phyloP scores from a whole-genome alignment of 371 early-diverging fungal genomes.

The Rhizopus sp. region DNA sequence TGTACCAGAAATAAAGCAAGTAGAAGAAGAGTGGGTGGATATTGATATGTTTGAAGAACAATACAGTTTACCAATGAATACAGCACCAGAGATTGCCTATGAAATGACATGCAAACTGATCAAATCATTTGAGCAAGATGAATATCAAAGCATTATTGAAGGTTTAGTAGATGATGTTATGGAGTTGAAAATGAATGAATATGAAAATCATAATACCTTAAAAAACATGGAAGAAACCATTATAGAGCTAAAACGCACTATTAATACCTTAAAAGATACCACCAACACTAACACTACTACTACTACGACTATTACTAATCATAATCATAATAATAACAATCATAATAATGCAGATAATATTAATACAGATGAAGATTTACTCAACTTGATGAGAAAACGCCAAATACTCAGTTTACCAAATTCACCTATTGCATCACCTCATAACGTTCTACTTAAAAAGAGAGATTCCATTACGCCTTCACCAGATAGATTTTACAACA shows the following conservation, averaged over 20 bases:
- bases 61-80: constrained; percentile 48
- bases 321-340: neutral
- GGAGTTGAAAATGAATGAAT: constrained; percentile 61
- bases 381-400: neutral
- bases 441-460: neutral
- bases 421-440: constrained; percentile 24
- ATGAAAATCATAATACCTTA: constrained; percentile 59
- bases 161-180: constrained; percentile 81
- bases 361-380: no score
- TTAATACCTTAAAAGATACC: neutral
- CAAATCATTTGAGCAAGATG: constrained; percentile 65
- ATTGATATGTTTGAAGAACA: constrained; percentile 58
- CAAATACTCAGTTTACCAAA: constrained; percentile 17
- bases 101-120: constrained; percentile 65
- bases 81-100: constrained; percentile 61
- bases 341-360: neutral
- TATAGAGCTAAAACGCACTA: constrained; percentile 68
- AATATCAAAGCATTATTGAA: constrained; percentile 71
- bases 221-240: constrained; percentile 70
- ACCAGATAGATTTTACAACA: constrained; percentile 47
- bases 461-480: constrained; percentile 34
- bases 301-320: no score
- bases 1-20: constrained; percentile 24
- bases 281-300: neutral
- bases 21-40: constrained; percentile 38